phyloP scores from a whole-genome alignment of 306 rosid genomes.

The Styphnolobium japonicum region DNA sequence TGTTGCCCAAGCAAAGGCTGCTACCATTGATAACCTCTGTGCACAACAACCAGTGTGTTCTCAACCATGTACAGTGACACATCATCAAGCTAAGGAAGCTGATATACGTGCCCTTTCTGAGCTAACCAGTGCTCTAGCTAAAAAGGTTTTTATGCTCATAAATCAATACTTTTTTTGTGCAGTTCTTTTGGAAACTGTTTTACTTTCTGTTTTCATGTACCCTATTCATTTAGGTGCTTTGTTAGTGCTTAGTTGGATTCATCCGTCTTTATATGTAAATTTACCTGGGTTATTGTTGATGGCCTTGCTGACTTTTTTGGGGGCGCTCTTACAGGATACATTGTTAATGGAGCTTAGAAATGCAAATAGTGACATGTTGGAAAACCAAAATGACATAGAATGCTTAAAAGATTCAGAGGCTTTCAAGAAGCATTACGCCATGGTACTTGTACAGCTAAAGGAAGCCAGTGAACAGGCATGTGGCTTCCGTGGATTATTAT shows the following conservation, averaged over 20 bases:
- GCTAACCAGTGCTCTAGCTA: constrained; percentile 47
- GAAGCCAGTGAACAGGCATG: constrained; percentile 99
- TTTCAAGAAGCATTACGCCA: constrained; percentile 79
- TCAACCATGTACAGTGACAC: constrained; percentile 34
- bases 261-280: neutral
- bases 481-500: constrained; percentile 71
- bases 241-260: neutral
- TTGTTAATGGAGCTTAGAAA: constrained; percentile 58
- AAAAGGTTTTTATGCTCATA: constrained; percentile 40
- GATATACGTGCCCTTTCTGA: constrained; percentile 53
- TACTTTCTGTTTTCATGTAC: neutral
- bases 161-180: neutral
- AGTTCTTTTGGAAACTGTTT: neutral
- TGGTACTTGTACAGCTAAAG: constrained; percentile 92
- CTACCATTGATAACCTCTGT: constrained; percentile 30
- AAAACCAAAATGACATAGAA: constrained; percentile 59
- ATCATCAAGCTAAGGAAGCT: constrained; percentile 57
- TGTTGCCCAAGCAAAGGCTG: constrained; percentile 32
- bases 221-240: neutral
- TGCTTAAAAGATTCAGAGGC: constrained; percentile 55
- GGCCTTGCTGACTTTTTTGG: neutral
- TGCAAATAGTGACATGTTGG: constrained; percentile 51
- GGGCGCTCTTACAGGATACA: constrained; percentile 47
- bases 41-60: constrained; percentile 26
- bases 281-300: neutral